These are phyloP conservation scores for Gentiana straminea DNA, from an alignment of 257 asterid genomes.

Conservation along the genomic window DNA sequence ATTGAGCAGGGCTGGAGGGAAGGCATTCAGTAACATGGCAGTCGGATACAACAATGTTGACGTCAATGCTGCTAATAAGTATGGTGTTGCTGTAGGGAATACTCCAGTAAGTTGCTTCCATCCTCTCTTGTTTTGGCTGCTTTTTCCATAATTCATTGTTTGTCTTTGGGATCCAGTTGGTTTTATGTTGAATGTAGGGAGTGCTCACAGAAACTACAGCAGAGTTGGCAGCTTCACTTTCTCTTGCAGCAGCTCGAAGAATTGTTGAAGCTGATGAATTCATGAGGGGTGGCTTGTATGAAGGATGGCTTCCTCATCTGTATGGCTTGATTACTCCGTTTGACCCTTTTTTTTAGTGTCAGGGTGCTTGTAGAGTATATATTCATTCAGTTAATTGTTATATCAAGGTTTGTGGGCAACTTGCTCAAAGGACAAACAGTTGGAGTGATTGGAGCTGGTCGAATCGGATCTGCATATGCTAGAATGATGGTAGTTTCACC, in stretches of 20 bases:
- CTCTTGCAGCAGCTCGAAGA: slow-evolving; percentile 84
- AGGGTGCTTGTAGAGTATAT: background rate
- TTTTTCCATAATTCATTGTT: background rate
- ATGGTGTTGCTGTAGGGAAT: slow-evolving; percentile 93
- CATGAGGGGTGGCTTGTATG: slow-evolving; percentile 91
- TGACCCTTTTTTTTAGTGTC: background rate
- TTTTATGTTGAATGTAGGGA: slow-evolving; percentile 35
- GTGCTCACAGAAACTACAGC: slow-evolving; percentile 97
- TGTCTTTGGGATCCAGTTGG: background rate
- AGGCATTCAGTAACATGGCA: slow-evolving; percentile 97
- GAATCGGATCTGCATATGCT: slow-evolving; percentile 96
- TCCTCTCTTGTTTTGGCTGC: background rate
- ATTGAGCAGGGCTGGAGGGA: slow-evolving; percentile 90
- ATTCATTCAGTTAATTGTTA: slow-evolving; percentile 3
- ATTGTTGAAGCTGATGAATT: slow-evolving; percentile 95
- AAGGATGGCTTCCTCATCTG: slow-evolving; percentile 99
- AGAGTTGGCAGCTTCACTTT: slow-evolving; percentile 90
- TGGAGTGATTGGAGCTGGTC: slow-evolving; percentile 98
- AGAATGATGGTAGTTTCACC: slow-evolving; percentile 74
- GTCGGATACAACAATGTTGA: slow-evolving; percentile 96
- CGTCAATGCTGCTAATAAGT: slow-evolving; percentile 72
- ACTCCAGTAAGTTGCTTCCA: slow-evolving; percentile 56
- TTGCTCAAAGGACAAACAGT: slow-evolving; percentile 95
- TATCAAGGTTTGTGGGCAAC: slow-evolving; percentile 78
- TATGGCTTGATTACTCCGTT: slow-evolving; percentile 18